These are phyloP conservation scores for Paracamarosporium sp. DNA, from an alignment of 2,329 filamentous ascomycete genomes.

Conservation along the genomic window DNA sequence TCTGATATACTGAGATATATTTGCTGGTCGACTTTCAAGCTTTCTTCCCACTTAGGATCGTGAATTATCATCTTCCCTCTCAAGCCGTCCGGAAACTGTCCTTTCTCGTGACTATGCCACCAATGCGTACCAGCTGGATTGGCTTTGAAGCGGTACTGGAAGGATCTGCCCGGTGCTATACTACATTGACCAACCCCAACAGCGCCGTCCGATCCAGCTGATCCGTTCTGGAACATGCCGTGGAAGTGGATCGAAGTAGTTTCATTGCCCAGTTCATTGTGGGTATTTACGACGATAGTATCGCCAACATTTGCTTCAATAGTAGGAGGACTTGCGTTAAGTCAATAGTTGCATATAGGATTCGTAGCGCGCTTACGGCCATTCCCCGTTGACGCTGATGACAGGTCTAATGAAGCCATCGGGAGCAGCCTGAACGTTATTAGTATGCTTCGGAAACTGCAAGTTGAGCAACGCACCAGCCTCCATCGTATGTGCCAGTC, in stretches of 20 bases:
- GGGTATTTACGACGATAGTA: constrained; percentile 69
- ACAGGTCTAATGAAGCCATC: constrained; percentile 43
- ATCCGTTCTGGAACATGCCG: constrained; percentile 77
- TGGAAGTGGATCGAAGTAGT: constrained; percentile 76
- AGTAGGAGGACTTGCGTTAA: constrained; percentile 60
- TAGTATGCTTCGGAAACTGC: not conserved
- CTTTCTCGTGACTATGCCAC: constrained; percentile 70
- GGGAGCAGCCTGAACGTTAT: constrained; percentile 11
- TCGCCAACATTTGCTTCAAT: constrained; percentile 77
- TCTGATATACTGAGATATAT: constrained; percentile 70
- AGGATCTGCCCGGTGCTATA: constrained; percentile 67
- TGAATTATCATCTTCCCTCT: constrained; percentile 71
- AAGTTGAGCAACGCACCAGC: constrained; percentile 45
- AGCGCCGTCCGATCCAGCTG: constrained; percentile 74
- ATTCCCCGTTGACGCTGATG: constrained; percentile 75
- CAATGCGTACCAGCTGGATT: constrained; percentile 61
- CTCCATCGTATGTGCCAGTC: constrained; percentile 63
- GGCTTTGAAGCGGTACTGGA: constrained; percentile 71
- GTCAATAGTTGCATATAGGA: not conserved
- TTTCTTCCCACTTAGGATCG: constrained; percentile 58
- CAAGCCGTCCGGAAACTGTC: constrained; percentile 71
- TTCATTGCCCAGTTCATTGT: constrained; percentile 69
- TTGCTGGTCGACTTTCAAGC: constrained; percentile 61
- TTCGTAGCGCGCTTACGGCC: constrained; percentile 54
- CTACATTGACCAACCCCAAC: constrained; percentile 62